Conservation (phyloP, 2,329 filamentous ascomycete genomes). For the Orbilia javanica region DNA sequence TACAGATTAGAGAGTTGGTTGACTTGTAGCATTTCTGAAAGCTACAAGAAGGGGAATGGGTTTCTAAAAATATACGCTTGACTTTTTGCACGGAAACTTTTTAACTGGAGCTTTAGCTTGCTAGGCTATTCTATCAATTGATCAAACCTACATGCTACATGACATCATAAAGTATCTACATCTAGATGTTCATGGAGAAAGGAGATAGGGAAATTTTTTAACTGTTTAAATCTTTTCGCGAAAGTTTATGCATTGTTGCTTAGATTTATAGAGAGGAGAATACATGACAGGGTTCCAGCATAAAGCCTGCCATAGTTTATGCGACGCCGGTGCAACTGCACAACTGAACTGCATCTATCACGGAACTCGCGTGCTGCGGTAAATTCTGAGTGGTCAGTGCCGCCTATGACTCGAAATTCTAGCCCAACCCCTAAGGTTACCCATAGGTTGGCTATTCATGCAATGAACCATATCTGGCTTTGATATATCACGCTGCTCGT, state of each 20-base stretch:
- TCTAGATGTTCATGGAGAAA: background rate
- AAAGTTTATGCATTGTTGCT: background rate
- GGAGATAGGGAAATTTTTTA: background rate
- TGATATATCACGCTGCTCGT: conserved; percentile 22
- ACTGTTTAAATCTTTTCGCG: no score
- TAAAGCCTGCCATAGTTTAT: background rate
- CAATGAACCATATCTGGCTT: conserved; percentile 45
- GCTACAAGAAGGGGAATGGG: background rate
- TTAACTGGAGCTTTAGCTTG: background rate
- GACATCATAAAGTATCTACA: background rate
- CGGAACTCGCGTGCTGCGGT: background rate
- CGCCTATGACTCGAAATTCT: background rate
- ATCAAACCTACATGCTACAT: background rate
- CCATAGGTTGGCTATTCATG: background rate
- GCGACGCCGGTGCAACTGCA: no score
- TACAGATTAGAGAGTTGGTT: background rate
- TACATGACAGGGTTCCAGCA: background rate
- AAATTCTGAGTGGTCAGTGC: background rate
- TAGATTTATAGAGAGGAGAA: background rate
- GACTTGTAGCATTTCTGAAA: background rate
- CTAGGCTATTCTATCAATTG: background rate
- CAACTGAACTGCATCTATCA: background rate
- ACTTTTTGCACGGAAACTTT: background rate
- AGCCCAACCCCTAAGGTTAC: background rate
- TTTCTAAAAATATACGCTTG: conserved; percentile 17